A percentile compares a stretch with the other conserved stretches of the same genome.
Conservation (phyloP, 345 rosid species). For the Brassica incana region DNA sequence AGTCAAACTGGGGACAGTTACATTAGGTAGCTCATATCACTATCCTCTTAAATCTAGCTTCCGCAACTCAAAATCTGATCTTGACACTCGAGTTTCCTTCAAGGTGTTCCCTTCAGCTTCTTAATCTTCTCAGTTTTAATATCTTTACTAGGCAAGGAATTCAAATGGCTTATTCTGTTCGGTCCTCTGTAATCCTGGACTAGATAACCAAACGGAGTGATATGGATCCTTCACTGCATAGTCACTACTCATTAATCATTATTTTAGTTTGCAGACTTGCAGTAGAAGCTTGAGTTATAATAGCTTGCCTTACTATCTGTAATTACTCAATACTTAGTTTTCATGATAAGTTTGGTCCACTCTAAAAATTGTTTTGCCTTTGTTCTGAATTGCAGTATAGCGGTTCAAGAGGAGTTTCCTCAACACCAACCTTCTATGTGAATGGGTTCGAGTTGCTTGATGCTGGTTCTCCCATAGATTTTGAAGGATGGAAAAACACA, state of each 20-base stretch:
- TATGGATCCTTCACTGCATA: conserved; percentile 1
- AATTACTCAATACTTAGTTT: background rate
- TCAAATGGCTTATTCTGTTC: background rate
- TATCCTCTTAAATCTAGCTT: conserved; percentile 59
- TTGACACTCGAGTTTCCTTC: conserved; percentile 71
- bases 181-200: background rate
- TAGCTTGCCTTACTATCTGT: background rate
- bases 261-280: background rate
- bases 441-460: conserved; percentile 73
- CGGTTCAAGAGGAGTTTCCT: conserved; percentile 65
- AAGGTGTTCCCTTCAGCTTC: conserved; percentile 51
- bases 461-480: conserved; percentile 53
- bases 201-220: background rate
- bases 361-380: background rate
- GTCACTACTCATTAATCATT: background rate
- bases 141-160: background rate
- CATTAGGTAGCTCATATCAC: conserved; percentile 56
- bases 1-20: conserved; percentile 51
- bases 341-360: background rate
- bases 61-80: conserved; percentile 55
- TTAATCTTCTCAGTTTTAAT: background rate
- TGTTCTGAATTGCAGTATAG: conserved; percentile 59
- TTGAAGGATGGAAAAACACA: conserved; percentile 56
- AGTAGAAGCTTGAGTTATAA: background rate
- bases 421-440: conserved; percentile 69